These are phyloP conservation scores for Begonia loranthoides DNA, from an alignment of 306 rosid genomes.

Conservation along the genomic window DNA sequence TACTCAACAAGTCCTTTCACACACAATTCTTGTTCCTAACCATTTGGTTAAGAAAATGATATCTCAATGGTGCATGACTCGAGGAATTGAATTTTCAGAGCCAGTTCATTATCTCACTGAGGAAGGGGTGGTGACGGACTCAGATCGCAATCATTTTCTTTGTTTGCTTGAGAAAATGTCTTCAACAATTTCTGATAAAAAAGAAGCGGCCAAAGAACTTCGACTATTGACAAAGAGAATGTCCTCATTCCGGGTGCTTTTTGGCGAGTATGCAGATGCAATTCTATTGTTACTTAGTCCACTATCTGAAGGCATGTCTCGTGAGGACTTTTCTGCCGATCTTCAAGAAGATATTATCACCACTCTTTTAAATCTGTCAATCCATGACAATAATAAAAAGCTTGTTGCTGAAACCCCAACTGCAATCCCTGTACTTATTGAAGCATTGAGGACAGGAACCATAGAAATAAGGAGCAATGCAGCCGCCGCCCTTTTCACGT, in stretches of 20 bases:
- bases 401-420: conserved; percentile 36
- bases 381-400: conserved; percentile 58
- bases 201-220: conserved; percentile 78
- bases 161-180: conserved; percentile 67
- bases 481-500: conserved; percentile 65
- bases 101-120: conserved; percentile 28
- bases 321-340: conserved; percentile 25
- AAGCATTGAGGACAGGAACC: conserved; percentile 48
- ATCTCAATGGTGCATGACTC: conserved; percentile 51
- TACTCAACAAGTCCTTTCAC: conserved; percentile 70
- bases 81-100: conserved; percentile 50
- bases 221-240: conserved; percentile 66
- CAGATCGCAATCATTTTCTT: conserved; percentile 38
- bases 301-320: conserved; percentile 32
- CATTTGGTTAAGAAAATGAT: conserved; percentile 56
- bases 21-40: conserved; percentile 69
- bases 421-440: conserved; percentile 40
- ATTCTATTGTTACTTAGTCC: conserved; percentile 62
- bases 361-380: conserved; percentile 52
- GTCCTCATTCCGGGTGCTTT: conserved; percentile 67
- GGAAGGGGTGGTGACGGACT: conserved; percentile 39
- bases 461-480: conserved; percentile 59
- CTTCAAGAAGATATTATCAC: conserved; percentile 74
- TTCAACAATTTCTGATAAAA: conserved; percentile 43
- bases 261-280: conserved; percentile 52